These are phyloP conservation scores for Aspergillus sp. DNA, from an alignment of 2,329 filamentous ascomycete genomes.

Conservation along the genomic window DNA sequence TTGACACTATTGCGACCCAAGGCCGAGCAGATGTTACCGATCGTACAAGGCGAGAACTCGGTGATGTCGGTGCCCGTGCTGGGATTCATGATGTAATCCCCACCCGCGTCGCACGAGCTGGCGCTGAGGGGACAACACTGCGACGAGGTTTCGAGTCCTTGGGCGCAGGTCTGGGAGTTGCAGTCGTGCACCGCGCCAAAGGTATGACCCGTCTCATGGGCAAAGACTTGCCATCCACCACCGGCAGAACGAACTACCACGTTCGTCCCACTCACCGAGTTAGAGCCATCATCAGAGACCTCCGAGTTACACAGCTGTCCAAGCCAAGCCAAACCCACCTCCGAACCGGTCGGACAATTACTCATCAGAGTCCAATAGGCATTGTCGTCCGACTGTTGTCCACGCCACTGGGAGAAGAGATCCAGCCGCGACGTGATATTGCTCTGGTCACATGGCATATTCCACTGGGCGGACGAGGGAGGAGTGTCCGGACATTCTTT, in stretches of 20 bases:
- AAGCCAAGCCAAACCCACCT: constrained; percentile 90
- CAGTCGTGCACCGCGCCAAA: constrained; percentile 97
- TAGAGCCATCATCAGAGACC: constrained; percentile 49
- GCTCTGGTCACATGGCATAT: constrained; percentile 61
- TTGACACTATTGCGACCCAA: constrained; percentile 75
- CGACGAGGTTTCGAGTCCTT: constrained; percentile 60
- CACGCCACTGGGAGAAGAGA: constrained; percentile 85
- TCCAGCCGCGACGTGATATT: constrained; percentile 76
- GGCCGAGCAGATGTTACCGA: constrained; percentile 92
- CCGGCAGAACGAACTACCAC: constrained; percentile 79
- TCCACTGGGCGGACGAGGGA: constrained; percentile 73
- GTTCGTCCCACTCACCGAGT: constrained; percentile 81
- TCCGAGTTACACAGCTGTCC: constrained; percentile 74
- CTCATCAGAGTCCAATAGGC: constrained; percentile 92
- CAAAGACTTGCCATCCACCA: constrained; percentile 93
- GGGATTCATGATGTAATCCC: constrained; percentile 94
- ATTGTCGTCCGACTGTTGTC: constrained; percentile 71
- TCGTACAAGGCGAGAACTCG: constrained; percentile 79
- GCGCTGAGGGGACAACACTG: constrained; percentile 78
- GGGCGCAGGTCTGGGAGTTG: constrained; percentile 62
- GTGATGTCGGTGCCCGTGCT: constrained; percentile 72
- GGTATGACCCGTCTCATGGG: constrained; percentile 90
- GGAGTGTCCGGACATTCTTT: constrained; percentile 69
- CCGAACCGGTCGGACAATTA: constrained; percentile 74
- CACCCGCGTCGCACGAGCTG: constrained; percentile 68